Evolutionary conservation across 2,329 filamentous ascomycete genomes (phyloP).

Genomic region (Alternaria novae-zelandiae): DNA sequence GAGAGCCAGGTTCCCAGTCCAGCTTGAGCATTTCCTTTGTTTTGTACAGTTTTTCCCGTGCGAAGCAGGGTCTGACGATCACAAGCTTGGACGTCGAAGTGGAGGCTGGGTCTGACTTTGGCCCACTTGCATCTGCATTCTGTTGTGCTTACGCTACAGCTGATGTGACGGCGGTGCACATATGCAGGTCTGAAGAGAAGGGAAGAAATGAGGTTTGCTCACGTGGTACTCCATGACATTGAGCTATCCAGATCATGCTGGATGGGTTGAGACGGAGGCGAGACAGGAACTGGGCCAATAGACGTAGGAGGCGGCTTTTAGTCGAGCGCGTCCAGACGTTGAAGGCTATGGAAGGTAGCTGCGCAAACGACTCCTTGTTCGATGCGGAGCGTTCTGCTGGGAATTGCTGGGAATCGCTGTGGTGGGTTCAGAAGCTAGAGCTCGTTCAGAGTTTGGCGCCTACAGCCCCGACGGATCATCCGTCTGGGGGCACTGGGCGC

Average conservation of each 20-base stretch:
- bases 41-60: not conserved
- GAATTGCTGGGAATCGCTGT: too few relatives aligned
- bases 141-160: not conserved
- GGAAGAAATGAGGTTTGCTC: not conserved
- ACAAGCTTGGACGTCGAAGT: not conserved
- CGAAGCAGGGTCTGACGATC: constrained; percentile 2
- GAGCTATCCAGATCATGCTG: constrained; percentile 29
- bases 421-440: too few relatives aligned
- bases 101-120: not conserved
- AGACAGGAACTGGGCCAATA: constrained; percentile 40
- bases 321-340: constrained; percentile 11
- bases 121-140: constrained; percentile 3
- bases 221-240: constrained; percentile 26
- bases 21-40: not conserved
- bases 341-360: constrained; percentile 6
- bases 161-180: constrained; percentile 2
- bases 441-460: not conserved
- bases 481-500: not conserved
- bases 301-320: constrained; percentile 13
- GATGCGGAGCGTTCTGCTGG: not conserved
- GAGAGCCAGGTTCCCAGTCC: not conserved
- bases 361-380: not conserved
- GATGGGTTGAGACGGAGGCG: constrained; percentile 39
- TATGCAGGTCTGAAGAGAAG: not conserved
- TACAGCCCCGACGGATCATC: not conserved